A percentile compares a stretch with the other conserved stretches of the same genome.
Conservation (phyloP, 2,329 filamentous ascomycete genomes). For the Fusarium dimerum region DNA sequence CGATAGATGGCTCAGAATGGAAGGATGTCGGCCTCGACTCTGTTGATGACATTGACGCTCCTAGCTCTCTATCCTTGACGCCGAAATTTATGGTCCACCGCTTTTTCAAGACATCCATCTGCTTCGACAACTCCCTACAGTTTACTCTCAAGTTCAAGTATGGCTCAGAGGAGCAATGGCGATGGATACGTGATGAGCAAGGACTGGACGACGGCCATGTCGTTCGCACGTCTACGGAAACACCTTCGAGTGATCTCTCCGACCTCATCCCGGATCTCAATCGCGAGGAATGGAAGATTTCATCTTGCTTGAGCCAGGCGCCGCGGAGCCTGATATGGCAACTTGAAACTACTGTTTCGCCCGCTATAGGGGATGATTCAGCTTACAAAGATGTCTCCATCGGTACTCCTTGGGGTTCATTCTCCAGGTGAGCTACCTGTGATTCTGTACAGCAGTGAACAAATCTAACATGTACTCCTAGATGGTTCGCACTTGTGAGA, state of each 20-base stretch:
- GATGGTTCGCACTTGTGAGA: constrained; percentile 82
- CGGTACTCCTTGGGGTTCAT: constrained; percentile 61
- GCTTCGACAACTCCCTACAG: constrained; percentile 49
- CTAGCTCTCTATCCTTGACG: constrained; percentile 53
- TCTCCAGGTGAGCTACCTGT: constrained; percentile 48
- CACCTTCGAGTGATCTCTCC: constrained; percentile 43
- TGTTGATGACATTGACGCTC: constrained; percentile 28
- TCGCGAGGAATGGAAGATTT: constrained; percentile 51
- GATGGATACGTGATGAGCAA: constrained; percentile 68
- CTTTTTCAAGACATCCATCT: constrained; percentile 57
- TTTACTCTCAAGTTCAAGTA: constrained; percentile 75
- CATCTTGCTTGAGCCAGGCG: constrained; percentile 62
- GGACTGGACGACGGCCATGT: constrained; percentile 66
- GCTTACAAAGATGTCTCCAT: constrained; percentile 57
- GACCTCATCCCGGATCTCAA: constrained; percentile 61
- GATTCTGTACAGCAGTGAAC: not conserved
- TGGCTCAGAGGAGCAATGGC: constrained; percentile 57
- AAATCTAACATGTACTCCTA: constrained; percentile 26
- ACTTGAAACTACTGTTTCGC: constrained; percentile 57
- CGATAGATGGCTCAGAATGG: constrained; percentile 56
- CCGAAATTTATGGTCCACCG: constrained; percentile 34
- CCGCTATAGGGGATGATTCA: constrained; percentile 59
- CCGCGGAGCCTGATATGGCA: constrained; percentile 71
- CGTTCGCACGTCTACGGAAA: constrained; percentile 39
- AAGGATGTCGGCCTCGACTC: constrained; percentile 49